Evolutionary conservation across 768 basidiomycete species (phyloP), one percentile per base, ranked within the genome.

Genomic region (Rhizopogon roseolus): DNA sequence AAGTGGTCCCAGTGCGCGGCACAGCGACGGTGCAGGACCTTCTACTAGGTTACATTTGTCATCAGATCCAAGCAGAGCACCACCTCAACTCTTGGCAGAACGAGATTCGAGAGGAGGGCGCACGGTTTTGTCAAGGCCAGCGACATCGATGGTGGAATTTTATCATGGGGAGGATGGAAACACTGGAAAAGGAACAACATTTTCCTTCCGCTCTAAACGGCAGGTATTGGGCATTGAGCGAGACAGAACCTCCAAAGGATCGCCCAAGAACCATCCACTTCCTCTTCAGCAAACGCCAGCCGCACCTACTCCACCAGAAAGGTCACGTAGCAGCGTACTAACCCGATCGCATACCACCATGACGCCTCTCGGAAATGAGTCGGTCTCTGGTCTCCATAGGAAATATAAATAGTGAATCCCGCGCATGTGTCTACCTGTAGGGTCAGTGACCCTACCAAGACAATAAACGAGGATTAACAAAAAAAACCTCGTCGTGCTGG

Each of bases 121-220:
- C 52, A 45, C 39, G 7, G 11, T 43, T 40, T 60, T 60, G 1
- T 61, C 68, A 17, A 68, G 82, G 43, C 78, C 83, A 10, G 67
- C 76, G 51, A 84, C 82, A 5, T 81, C 82, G 5, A 79, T 84
- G 82, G 81, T 75, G 7, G 69, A 77, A 41, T 78, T 79, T 60
- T 67, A 68, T 40, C 73, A 72, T 28, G 53, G 44, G 17, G 63
- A 62, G 14, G 54, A 57, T 29, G 54, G 39, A 19, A 36, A 28
- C 39, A 46, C 52, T n/a, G 48, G 46, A 22, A 55, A 57, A 46
- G 55, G 55, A 8, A 56, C 54, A 8, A 39, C 13, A n/a, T 55
- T 59, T 45, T 57, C 57, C 2, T 45, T 56, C 34, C 64, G 59
- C 39, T 59, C 66, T 9, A 59, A 60, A 43, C 59, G 66, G 53